Base-by-base conservation (phyloP, 1,284 basidiomycete species). In the Tausonia pullulans region DNA sequence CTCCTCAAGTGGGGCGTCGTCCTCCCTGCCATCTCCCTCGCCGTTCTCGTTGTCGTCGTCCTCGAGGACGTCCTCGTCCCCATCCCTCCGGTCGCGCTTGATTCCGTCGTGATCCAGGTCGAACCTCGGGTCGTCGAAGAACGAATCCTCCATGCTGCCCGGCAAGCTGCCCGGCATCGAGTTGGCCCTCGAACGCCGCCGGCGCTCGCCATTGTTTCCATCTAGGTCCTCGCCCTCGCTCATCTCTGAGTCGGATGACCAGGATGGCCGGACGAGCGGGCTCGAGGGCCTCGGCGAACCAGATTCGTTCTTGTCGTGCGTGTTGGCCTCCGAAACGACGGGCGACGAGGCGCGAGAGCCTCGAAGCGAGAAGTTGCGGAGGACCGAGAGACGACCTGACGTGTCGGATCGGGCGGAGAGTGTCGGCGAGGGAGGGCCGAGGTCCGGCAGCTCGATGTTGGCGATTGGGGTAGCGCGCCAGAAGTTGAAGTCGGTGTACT, bases 401-500 rank as follows among this genome's bases (percentile, higher is more conserved):
- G 83, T 84, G 71, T 97, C 94, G 0, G 90, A 94, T 1, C 90
- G 84, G 2, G 95, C 94, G 61, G 89, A 93, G 45, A 98, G 81
- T 0, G 94, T 87, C 0, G 94, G 94, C 0, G 91, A 95, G 3
- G 90, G 90, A 2, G 92, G 92, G 0, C 86, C 79, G n/a, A 98
- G 76, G 73, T 97, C 93, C 0, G 95, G 95, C 1, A 98, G 79
- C 11, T 86, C 80, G 67, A 89, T 85, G 3, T 91, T 87, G 11
- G 72, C 61, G 58, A 82, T 81, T 8, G 95, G 78, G 0, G 90
- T 85, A 0, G 83, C 72, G 68, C 92, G 87, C 96, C 96, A 99
- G 74, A 85, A 99, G 74, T 96, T 98, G 80, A 97, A 95, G 75
- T 98, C 95, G 16, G 93, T 97, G 74, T 83, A 98, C 74, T 96